Evolutionary conservation across 2,329 filamentous ascomycete species (phyloP).

Genomic region (Lasiodiplodia theobromae): DNA sequence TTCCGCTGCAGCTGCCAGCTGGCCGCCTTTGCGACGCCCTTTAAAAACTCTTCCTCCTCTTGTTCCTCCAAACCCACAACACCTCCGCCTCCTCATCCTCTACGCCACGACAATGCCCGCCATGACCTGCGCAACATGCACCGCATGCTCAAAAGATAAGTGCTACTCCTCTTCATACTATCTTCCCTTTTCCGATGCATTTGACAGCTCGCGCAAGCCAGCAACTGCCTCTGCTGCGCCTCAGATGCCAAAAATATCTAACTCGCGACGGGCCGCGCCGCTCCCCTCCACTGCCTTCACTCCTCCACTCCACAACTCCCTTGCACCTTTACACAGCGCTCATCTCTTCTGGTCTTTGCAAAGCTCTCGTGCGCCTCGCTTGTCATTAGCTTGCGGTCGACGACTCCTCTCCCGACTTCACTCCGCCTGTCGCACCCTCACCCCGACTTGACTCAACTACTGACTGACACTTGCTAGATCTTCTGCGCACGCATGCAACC

Average conservation of each 20-base stretch:
- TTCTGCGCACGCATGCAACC: background rate
- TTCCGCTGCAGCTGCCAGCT: background rate
- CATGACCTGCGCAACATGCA: background rate
- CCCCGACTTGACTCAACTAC: background rate
- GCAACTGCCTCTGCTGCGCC: background rate
- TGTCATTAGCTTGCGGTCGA: background rate
- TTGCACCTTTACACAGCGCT: background rate
- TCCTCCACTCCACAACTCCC: background rate
- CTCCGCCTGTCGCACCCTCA: background rate
- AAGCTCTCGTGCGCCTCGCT: background rate
- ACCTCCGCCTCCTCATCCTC: background rate
- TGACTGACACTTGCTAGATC: background rate
- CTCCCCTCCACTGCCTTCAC: background rate
- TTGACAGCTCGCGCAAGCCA: background rate
- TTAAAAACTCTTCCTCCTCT: too few relatives aligned
- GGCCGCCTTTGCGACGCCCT: background rate
- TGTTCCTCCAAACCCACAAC: background rate
- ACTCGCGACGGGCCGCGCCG: background rate
- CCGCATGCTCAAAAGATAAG: background rate
- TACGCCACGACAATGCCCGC: background rate
- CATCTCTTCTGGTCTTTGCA: background rate
- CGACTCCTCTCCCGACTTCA: background rate
- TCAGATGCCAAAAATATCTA: background rate
- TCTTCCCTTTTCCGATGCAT: background rate
- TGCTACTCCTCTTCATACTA: background rate